These are phyloP conservation scores for Penicillium coffeae DNA, from an alignment of 495 filamentous ascomycete genomes.

Conservation along the genomic window DNA sequence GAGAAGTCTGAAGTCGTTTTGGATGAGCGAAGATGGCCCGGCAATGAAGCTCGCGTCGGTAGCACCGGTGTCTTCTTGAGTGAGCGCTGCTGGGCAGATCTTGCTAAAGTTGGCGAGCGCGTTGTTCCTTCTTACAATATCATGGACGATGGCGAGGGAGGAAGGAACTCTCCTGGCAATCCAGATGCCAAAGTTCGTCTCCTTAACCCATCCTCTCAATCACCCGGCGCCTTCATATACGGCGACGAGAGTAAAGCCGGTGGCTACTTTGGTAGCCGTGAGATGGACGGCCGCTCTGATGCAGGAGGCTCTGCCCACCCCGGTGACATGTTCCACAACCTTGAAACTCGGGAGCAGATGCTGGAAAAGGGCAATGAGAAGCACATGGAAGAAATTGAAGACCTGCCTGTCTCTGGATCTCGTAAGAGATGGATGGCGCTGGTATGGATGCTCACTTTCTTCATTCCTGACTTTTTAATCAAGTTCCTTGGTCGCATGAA, in stretches of 20 bases:
- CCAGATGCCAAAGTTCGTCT: constrained; percentile 69
- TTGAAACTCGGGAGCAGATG: constrained; percentile 89
- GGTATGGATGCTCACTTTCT: constrained; percentile 84
- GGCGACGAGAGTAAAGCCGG: constrained; percentile 66
- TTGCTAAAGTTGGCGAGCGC: constrained; percentile 70
- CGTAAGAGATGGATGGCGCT: constrained; percentile 89
- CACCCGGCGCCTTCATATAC: constrained; percentile 61
- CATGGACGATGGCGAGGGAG: constrained; percentile 46
- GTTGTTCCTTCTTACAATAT: constrained; percentile 52
- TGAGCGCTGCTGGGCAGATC: constrained; percentile 89
- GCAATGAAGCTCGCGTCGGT: constrained; percentile 85
- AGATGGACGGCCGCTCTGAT: constrained; percentile 82
- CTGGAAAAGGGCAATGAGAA: constrained; percentile 92
- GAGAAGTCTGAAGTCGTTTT: constrained; percentile 89
- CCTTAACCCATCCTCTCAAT: constrained; percentile 53
- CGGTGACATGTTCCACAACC: constrained; percentile 95
- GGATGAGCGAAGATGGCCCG: constrained; percentile 85
- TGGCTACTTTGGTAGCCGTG: constrained; percentile 78
- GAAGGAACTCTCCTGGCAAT: constrained; percentile 45
- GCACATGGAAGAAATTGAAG: constrained; percentile 85
- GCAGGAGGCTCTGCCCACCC: constrained; percentile 82
- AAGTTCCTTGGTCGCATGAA: constrained; percentile 77
- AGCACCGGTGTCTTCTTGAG: constrained; percentile 93
- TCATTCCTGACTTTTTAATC: constrained; percentile 81
- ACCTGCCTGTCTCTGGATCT: constrained; percentile 67